Conservation (phyloP, 441 rosid genomes). For the Breynia disticha region DNA sequence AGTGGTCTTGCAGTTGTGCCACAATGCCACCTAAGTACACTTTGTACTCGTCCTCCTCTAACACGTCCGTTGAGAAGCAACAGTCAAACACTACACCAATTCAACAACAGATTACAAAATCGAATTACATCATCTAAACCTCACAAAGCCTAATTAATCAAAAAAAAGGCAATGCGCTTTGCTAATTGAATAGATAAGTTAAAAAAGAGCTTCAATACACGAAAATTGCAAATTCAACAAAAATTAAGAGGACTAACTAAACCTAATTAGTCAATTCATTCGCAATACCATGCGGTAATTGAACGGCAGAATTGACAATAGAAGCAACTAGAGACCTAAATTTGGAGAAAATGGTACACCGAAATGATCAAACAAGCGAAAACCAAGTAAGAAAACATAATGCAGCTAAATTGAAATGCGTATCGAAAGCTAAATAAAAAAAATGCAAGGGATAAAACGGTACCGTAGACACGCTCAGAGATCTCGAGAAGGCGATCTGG, state of each 20-base stretch:
- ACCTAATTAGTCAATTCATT: conserved; percentile 8
- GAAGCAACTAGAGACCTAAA: conserved; percentile 10
- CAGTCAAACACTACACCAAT: conserved; percentile 83
- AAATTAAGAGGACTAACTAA: too few relatives aligned
- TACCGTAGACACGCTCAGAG: conserved; percentile 93
- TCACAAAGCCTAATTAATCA: too few relatives aligned
- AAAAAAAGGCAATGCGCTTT: too few relatives aligned
- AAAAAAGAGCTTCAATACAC: too few relatives aligned
- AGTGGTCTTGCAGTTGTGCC: conserved; percentile 85
- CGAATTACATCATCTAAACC: too few relatives aligned
- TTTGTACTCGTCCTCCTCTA: conserved; percentile 91
- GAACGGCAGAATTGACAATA: conserved; percentile 19
- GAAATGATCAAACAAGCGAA: neutral
- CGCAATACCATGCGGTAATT: conserved; percentile 25
- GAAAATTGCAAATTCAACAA: too few relatives aligned
- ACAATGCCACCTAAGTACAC: conserved; percentile 86
- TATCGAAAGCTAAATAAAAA: neutral
- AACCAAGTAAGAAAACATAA: too few relatives aligned
- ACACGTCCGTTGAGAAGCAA: conserved; percentile 82
- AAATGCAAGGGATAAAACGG: neutral
- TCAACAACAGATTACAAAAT: too few relatives aligned
- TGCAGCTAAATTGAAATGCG: too few relatives aligned
- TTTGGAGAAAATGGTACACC: neutral
- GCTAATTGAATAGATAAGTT: too few relatives aligned
- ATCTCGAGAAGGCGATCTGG: conserved; percentile 99